These are phyloP conservation scores for Globisporangium carolinianum DNA, from an alignment of 352 stramenopile genomes.

Conservation along the genomic window DNA sequence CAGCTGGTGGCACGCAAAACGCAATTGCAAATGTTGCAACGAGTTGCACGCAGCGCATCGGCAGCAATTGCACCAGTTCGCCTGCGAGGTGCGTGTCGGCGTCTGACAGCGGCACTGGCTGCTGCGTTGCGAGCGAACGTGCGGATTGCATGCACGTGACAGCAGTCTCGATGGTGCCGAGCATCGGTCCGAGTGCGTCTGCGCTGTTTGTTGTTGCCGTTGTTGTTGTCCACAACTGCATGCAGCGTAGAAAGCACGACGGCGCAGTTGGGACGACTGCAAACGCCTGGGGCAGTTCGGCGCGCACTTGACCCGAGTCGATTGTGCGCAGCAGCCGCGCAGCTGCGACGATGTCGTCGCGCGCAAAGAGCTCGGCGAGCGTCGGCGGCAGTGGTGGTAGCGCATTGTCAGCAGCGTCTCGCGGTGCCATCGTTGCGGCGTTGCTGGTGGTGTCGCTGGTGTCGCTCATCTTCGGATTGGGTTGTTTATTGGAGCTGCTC, in stretches of 20 bases:
- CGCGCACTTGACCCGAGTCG: slow-evolving; percentile 21
- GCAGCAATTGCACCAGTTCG: slow-evolving; percentile 31
- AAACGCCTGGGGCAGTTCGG: slow-evolving; percentile 31
- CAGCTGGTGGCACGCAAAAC: slow-evolving; percentile 25
- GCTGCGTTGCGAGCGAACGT: not conserved
- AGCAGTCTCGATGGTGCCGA: slow-evolving; percentile 8
- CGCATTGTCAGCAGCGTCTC: not conserved
- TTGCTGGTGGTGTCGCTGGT: not conserved
- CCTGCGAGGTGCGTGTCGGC: slow-evolving; percentile 33
- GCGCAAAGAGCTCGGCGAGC: slow-evolving; percentile 28
- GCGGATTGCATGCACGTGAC: slow-evolving; percentile 15
- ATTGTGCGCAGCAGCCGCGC: slow-evolving; percentile 25
- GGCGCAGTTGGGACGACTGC: slow-evolving; percentile 19
- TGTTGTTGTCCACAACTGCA: slow-evolving; percentile 17
- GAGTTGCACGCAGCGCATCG: slow-evolving; percentile 23
- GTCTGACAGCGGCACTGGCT: slow-evolving; percentile 15
- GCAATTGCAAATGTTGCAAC: slow-evolving; percentile 34
- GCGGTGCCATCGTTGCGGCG: not conserved
- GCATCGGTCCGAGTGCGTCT: slow-evolving; percentile 2
- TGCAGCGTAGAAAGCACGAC: slow-evolving; percentile 31
- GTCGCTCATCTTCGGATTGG: not conserved
- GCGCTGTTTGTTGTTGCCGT: not conserved
- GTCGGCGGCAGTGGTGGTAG: not conserved
- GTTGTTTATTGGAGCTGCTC: no score
- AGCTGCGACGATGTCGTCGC: slow-evolving; percentile 18